Conservation (phyloP, 768 basidiomycete species). For the Suillus subaureus region DNA sequence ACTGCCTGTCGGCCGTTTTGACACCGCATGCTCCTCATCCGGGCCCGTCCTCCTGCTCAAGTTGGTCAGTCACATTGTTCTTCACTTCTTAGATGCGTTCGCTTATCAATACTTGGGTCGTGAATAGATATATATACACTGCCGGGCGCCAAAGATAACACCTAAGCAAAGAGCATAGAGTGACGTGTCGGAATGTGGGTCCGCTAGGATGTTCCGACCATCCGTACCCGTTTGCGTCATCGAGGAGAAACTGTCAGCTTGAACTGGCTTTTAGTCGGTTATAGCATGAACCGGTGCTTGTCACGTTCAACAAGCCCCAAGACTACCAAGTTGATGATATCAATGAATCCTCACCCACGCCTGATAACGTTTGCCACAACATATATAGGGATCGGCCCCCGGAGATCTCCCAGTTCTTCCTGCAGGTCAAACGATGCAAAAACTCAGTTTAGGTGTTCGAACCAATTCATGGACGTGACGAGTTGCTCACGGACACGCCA, state of each 20-base stretch:
- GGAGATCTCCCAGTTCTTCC: not conserved
- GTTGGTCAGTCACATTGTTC: not conserved
- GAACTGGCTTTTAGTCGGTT: not conserved
- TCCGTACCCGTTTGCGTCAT: not conserved
- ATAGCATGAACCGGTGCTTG: not conserved
- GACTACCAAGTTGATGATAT: not conserved
- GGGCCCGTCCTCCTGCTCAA: not conserved
- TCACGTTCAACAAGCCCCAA: not conserved
- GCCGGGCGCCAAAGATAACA: not conserved
- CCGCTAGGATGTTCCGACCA: not conserved
- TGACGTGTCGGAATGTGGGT: not conserved
- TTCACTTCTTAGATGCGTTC: not conserved
- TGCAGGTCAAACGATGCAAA: not conserved
- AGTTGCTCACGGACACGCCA: not conserved
- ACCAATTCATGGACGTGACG: no score
- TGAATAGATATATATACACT: not conserved
- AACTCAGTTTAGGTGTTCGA: not conserved
- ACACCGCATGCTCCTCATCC: no score
- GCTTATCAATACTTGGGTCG: not conserved
- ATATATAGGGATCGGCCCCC: not conserved
- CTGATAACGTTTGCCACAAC: not conserved
- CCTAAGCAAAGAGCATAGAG: not conserved
- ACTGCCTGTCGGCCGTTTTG: not conserved
- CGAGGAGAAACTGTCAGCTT: not conserved
- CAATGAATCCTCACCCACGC: not conserved